Base-by-base conservation (phyloP, 1,139 yeast species). In the Blastobotrys aristatus region DNA sequence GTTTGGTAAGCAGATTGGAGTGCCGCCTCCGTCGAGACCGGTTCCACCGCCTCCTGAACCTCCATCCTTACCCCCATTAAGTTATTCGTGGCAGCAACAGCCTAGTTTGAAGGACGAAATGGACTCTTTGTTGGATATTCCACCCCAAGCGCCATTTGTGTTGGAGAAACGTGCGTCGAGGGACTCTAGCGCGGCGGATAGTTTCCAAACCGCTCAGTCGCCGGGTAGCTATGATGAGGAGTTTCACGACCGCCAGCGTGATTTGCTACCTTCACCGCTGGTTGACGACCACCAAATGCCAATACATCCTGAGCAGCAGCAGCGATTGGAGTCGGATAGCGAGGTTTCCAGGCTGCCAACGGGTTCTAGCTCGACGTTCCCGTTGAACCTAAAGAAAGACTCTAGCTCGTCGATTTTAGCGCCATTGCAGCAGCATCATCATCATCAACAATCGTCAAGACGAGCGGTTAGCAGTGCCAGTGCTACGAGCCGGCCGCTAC, bases 141-240 rank as follows among this genome's bases (percentile, higher is more conserved):
- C 52, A 36, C 36, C 36, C 17, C 46, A 50, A 2, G 46, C 53
- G 7, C 46, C 46, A 17, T 42, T 42, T 26, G n/a, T 14, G 13
- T 26, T 22, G 21, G 50, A 49, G 6, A 43, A 47, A 24, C 43
- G 46, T 8, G 38, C 34, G 16, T 46, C 53, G 17, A 48, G 48
- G 13, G 56, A 49, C 37, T 52, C 58, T 3, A 52, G 56, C 8
- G 51, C 52, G 5, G 53, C 53, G 10, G 58, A 55, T 10, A 50
- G 54, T 16, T 55, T 53, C 41, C 50, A 43, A 34, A 55, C 58
- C 2, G 57, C 57, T 7, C 41, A 43, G 10, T 51, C 56, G 5
- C 47, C 47, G 10, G 21, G 39, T 26, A 30, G 21, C 6, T n/a
- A 14, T 17, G 43, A 39, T 30, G 24, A 18, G 20, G 39, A 35